Conservation (phyloP, 2,329 filamentous ascomycete genomes). For the Diplodia mutila region DNA sequence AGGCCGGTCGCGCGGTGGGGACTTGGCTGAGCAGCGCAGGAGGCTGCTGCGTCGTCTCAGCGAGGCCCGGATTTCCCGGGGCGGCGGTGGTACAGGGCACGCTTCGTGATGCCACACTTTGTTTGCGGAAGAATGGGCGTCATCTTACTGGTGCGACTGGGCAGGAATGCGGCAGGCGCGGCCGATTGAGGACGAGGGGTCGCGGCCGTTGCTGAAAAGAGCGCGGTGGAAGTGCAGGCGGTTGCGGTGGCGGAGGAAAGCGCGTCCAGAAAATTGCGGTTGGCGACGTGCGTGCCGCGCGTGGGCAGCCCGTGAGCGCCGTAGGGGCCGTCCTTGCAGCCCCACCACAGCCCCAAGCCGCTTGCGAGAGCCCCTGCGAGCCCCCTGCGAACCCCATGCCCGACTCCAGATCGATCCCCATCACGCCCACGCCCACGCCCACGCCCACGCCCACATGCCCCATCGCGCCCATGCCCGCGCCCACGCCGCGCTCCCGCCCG, state of each 20-base stretch:
- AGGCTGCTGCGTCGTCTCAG: neutral
- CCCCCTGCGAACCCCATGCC: neutral
- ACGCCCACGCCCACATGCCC: neutral
- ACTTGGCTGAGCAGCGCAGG: neutral
- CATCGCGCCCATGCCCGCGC: too few relatives aligned
- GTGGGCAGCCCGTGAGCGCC: conserved; percentile 1
- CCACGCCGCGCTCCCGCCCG: too few relatives aligned
- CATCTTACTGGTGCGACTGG: conserved; percentile 19
- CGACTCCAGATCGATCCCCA: neutral
- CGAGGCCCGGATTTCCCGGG: conserved; percentile 13
- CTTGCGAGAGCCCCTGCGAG: conserved; percentile 4
- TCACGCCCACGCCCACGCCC: neutral
- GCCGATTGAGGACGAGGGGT: conserved; percentile 15
- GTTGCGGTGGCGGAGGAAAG: conserved; percentile 20
- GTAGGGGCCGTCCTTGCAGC: neutral
- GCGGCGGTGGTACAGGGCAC: conserved; percentile 21
- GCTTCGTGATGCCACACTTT: conserved; percentile 23
- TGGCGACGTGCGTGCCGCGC: conserved; percentile 10
- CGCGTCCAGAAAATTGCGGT: conserved; percentile 9
- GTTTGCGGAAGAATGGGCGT: conserved; percentile 23
- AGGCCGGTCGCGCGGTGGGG: neutral
- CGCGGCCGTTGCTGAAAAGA: conserved; percentile 16
- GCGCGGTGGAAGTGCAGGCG: conserved; percentile 17
- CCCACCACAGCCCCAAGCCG: neutral
- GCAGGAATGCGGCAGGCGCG: conserved; percentile 21